Evolutionary conservation across 2,329 filamentous ascomycete species (phyloP), one percentile per base, ranked within the genome.

Genomic region (Microcyclosporella mali): DNA sequence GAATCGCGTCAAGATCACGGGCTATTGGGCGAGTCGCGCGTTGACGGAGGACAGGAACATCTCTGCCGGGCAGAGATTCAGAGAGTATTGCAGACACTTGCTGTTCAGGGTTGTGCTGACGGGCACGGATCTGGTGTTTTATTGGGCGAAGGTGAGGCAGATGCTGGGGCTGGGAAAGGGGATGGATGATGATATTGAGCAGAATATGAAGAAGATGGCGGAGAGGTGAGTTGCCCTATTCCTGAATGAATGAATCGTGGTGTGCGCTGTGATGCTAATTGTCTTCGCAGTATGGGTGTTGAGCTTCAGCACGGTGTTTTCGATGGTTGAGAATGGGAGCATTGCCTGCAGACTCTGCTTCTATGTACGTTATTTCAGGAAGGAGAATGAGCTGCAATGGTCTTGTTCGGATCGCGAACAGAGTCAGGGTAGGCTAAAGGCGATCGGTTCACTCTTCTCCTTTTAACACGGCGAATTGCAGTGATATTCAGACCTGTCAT

Each of bases 141-240:
- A 85, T 64, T 84, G 84, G 55, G 84, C 81, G 56, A 86, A 85
- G 68, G 38, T 94, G 6, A 76, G 80, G 53, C 89, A 97, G 68
- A 76, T 78, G 62, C 60, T 95, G 10, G 85, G 86, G 0, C 65
- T 81, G 2, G 88, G 89, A 0, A 75, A 81, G 8, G 89, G 89
- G 0, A 92, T 97, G 85, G 92, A 97, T 63, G 90, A 95, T 60
- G 88, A 90, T 62, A 81, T 97, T 49, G 92, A 97, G 71, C 77
- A 78, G 59, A 78, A 84, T 55, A 94, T 97, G 88, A 82, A 78
- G 66, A 78, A 75, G 44, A 85, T 95, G 73, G 90, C 89, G 1
- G 87, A 85, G 62, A 53, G 57, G 60, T 63, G 37, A 57, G 59
- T 54, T 37, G 6, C 14, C 19, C 46, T 32, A 2, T 17, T n/a